Base-by-base conservation (phyloP, 1,139 yeast species). In the Pichia sp. region DNA sequence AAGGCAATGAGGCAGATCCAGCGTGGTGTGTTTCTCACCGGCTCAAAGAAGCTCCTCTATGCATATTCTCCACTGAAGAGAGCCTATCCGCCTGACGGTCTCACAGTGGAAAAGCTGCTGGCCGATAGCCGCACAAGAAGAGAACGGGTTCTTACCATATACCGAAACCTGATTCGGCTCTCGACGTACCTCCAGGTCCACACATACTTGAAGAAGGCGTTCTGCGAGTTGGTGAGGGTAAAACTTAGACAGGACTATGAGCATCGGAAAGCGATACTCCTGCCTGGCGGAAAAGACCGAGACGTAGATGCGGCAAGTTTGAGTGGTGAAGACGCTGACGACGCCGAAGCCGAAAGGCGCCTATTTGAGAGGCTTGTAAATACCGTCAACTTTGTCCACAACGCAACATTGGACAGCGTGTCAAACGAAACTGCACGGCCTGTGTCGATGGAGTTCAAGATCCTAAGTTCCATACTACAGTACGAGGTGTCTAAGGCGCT, bases 311-410 rank as follows among this genome's bases (percentile, higher is more conserved):
- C 60, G 43, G 5, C 63, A 2, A 15, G 10, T 10, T 36, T 15
- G 7, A 2, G 40, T 36, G 40, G n/a, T 10, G 23, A 19, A 19
- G 23, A 19, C 23, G 3, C 23, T 19, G 23, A 19, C 23, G 23
- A 19, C 23, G n/a, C n/a, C n/a, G n/a, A n/a, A n/a, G 13, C 40
- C 40, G 40, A 36, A 36, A 36, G 40, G 15, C 13, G 15, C 7
- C 40, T 36, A 11, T 47, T 54, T 8, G 13, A 47, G 10, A 44
- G 68, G 15, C 47, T 60, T 5, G 51, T 64, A 3, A 62, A 64
- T 44, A 61, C 68, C 3, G 47, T 67, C 7, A 62, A 64, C 47
- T 64, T 67, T 48, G 50, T 64, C 7, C 60, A 62, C 36, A 67
- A 67, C 51, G 61, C 66, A 1, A 57, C 66, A 40, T 49, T 57